Percentiles rank a stretch among this genome's conserved stretches.
Conservation (phyloP, 2,329 filamentous ascomycete genomes). For the Botrytis sinoallii region DNA sequence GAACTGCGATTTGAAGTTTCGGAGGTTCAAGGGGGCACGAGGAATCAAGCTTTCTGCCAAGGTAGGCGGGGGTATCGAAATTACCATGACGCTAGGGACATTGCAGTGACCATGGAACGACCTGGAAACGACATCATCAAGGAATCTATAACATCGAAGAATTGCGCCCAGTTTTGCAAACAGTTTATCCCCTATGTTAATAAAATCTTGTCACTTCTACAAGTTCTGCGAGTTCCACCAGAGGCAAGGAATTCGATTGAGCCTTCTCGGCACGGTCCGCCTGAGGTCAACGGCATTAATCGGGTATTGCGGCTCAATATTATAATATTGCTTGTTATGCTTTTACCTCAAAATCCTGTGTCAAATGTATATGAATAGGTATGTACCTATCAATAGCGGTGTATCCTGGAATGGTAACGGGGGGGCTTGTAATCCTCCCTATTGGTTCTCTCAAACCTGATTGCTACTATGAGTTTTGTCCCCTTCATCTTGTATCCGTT, state of each 20-base stretch:
- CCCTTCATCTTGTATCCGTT: not conserved
- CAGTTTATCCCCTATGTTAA: not conserved
- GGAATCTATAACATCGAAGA: not conserved
- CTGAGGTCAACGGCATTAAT: not conserved
- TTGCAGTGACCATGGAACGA: not conserved
- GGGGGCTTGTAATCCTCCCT: not conserved
- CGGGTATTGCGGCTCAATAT: not conserved
- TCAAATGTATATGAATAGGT: not conserved
- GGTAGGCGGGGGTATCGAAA: not conserved
- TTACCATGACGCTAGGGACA: not conserved
- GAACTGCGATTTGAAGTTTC: not conserved
- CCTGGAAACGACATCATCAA: not conserved
- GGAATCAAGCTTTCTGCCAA: constrained; percentile 2
- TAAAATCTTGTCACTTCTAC: not conserved
- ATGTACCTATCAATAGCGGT: not conserved
- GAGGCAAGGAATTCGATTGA: not conserved
- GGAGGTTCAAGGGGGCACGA: not conserved
- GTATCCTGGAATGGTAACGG: too few relatives aligned
- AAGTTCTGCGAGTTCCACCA: not conserved
- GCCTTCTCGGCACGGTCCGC: not conserved
- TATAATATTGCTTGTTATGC: not conserved
- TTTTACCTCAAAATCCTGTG: not conserved
- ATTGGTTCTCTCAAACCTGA: not conserved
- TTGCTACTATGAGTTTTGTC: not conserved
- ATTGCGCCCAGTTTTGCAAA: not conserved